Evolutionary conservation across 1,139 yeast genomes (phyloP), one percentile per base, ranked within the genome.

Genomic region (Pichia sp.): DNA sequence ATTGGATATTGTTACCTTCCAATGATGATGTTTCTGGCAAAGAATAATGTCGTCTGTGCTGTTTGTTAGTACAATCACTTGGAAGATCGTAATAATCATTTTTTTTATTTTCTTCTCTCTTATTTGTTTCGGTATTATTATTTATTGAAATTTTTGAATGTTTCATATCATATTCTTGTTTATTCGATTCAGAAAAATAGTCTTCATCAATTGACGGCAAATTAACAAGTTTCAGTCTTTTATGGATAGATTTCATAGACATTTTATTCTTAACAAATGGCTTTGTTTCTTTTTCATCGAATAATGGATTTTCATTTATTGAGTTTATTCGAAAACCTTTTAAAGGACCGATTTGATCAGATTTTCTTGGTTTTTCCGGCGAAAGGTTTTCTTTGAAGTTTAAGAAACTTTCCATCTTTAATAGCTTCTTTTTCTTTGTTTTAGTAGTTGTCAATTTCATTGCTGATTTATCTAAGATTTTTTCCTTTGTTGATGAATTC

Each of bases 401-500:
- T 23, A 58, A 32, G 30, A 59, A 59, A 39, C 62, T 58, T 47
- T 59, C 63, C 46, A 56, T 59, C 40, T 59, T 59, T 43, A 59
- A 11, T 7, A 59, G 32, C 24, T 45, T 46, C 34, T 46, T 49
- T 37, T 49, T 51, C 10, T 43, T 44, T 9, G 23, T 30, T n/a
- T 7, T n/a, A 6, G 28, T 30, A 2, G 5, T 12, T 3, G 20
- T 30, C 10, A 29, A 3, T 22, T 32, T 28, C 16, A 4, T 22
- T 5, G 8, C 12, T 30, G 22, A 5, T 11, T 7, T 24, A 12
- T 29, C 20, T 4, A 8, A 11, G 9, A 16, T 8, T 6, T 6
- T 6, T 8, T 26, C 22, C 11, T 8, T 23, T 11, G 22, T 8
- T 6, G 9, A 20, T 12, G 36, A 33, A 31, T 6, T n/a, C 6